These are phyloP conservation scores for Colletotrichum viniferum DNA, from an alignment of 2,329 filamentous ascomycete genomes.

Conservation along the genomic window DNA sequence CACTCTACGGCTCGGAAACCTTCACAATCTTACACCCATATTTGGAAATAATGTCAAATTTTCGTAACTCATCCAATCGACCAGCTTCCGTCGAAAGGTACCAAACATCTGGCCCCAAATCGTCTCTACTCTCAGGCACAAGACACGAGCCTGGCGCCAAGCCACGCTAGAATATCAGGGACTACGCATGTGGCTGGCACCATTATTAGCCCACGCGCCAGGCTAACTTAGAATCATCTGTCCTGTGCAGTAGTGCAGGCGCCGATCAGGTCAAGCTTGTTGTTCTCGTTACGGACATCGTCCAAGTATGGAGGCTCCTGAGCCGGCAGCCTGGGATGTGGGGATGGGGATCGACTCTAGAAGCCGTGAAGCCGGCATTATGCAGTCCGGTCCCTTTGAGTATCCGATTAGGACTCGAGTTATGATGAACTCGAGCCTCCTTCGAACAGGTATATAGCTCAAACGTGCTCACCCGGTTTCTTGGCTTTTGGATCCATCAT, in stretches of 20 bases:
- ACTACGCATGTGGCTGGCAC: not conserved
- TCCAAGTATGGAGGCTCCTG: not conserved
- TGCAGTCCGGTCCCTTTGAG: not conserved
- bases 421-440: not conserved
- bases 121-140: not conserved
- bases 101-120: not conserved
- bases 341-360: not conserved
- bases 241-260: not conserved
- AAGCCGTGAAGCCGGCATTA: not conserved
- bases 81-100: not conserved
- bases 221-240: not conserved
- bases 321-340: not conserved
- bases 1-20: not conserved
- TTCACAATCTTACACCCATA: not conserved
- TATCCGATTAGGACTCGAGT: not conserved
- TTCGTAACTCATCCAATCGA: not conserved
- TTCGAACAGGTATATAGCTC: slow-evolving; percentile 5
- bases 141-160: not conserved
- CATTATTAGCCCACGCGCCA: slow-evolving; percentile 3
- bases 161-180: not conserved
- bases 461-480: not conserved
- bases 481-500: not conserved
- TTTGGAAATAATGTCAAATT: not conserved
- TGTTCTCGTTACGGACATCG: not conserved
- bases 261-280: not conserved